phyloP scores from a whole-genome alignment of 169 alveolate species.

The Miamiensis avidus region DNA sequence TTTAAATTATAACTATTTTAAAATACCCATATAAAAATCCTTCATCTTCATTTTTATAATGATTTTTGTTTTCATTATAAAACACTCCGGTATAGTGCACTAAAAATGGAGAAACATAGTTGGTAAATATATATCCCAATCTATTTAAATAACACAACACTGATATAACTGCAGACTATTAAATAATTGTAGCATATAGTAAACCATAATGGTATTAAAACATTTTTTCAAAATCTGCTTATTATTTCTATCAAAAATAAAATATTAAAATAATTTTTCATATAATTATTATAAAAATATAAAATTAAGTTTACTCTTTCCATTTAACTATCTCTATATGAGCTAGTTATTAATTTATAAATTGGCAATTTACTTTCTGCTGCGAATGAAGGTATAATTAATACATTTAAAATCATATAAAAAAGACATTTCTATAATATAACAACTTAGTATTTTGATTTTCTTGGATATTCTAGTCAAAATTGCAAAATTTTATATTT shows the following conservation, averaged over 20 bases:
- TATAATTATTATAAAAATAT: no score
- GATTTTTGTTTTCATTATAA: neutral
- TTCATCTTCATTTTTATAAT: neutral
- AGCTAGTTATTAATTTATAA: no score
- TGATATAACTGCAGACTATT: neutral
- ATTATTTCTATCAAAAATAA: no score
- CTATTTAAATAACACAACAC: neutral
- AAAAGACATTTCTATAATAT: neutral
- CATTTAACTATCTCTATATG: neutral
- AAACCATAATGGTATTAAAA: neutral
- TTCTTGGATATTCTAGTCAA: neutral
- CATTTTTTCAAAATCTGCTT: neutral
- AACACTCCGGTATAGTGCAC: neutral
- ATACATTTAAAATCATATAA: neutral
- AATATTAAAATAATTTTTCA: no score
- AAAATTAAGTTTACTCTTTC: no score
- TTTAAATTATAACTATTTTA: neutral
- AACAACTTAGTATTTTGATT: neutral
- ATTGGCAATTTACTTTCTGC: neutral
- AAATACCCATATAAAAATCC: neutral
- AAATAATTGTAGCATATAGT: neutral
- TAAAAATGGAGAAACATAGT: neutral
- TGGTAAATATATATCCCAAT: neutral
- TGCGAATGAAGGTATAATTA: neutral
- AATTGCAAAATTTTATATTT: no score